Evolutionary conservation across 352 stramenopile species (phyloP), one percentile per base, ranked within the genome.

Genomic region (Aphanomyces invadans): DNA sequence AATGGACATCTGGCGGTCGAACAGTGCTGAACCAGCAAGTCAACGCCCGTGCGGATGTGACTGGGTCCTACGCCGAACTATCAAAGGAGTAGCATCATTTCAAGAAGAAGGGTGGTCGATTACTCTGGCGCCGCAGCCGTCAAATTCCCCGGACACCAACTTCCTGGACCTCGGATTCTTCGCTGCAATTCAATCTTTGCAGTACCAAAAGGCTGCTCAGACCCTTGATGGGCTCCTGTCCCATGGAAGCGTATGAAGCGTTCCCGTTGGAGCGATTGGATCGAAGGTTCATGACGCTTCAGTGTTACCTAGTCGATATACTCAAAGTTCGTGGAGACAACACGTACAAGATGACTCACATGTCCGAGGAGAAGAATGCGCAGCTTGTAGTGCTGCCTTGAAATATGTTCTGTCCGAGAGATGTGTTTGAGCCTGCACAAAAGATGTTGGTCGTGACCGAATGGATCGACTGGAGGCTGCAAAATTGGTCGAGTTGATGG

Each of bases 151-250:
- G 25, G 49, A 57, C 29, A 32, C 23, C 3, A 57, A 57, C 49
- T 36, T 57, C 23, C 25, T 57, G 49, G 49, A 57, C 49, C 49
- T 57, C 33, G 49, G 49, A 33, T 57, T 57, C 49, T 57, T 57
- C n/a, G 49, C 49, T n/a, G 49, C 49, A 28, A 32, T 57, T 5
- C 23, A 57, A 28, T 29, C 49, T 7, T n/a, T 57, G 9, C 49
- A 57, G 49, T 38, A 57, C 49, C 49, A 25, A 4, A 57, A 57
- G 49, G 9, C 12, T 21, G 49, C 49, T 9, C 25, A 11, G 15
- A 33, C 15, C 10, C 29, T 57, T 29, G 25, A 57, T 10, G 25
- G n/a, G 4, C 49, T 57, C 4, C 29, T 57, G 9, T 17, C n/a
- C 33, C 29, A 10, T 11, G 15, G 23, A 12, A 21, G 49, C 49